Conservation (phyloP, 768 basidiomycete genomes). For the Lyophyllum semitale region DNA sequence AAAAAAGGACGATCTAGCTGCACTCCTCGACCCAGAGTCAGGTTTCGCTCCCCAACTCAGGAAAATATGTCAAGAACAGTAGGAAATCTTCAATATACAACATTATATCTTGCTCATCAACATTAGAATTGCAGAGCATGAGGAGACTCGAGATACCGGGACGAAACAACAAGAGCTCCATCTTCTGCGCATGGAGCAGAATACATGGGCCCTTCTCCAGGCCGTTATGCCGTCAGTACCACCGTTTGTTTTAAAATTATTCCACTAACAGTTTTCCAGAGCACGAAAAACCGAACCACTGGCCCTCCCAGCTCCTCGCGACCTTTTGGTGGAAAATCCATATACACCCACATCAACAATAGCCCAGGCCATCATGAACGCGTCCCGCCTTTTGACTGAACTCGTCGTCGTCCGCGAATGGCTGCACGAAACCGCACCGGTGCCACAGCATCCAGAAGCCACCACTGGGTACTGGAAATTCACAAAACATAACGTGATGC, state of each 20-base stretch:
- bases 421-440: constrained; percentile 76
- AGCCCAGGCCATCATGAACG: constrained; percentile 70
- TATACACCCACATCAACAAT: constrained; percentile 80
- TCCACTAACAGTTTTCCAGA: constrained; percentile 24
- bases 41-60: constrained; percentile 73
- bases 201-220: constrained; percentile 66
- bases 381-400: constrained; percentile 59
- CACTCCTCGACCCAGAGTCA: constrained; percentile 59
- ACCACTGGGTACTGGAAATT: constrained; percentile 85
- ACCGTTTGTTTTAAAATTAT: background rate
- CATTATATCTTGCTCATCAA: background rate
- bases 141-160: constrained; percentile 35
- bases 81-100: constrained; percentile 21
- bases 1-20: constrained; percentile 55
- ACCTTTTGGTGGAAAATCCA: constrained; percentile 69
- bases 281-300: constrained; percentile 66
- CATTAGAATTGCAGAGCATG: constrained; percentile 52
- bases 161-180: constrained; percentile 55
- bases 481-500: constrained; percentile 75
- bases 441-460: constrained; percentile 65
- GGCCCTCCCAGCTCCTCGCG: constrained; percentile 47
- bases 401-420: constrained; percentile 86
- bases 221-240: constrained; percentile 54
- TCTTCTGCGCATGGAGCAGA: constrained; percentile 68
- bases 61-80: constrained; percentile 59